Evolutionary conservation across 2,329 filamentous ascomycete species (phyloP), one percentile per base, ranked within the genome.

Genomic region (Fusarium algeriense): DNA sequence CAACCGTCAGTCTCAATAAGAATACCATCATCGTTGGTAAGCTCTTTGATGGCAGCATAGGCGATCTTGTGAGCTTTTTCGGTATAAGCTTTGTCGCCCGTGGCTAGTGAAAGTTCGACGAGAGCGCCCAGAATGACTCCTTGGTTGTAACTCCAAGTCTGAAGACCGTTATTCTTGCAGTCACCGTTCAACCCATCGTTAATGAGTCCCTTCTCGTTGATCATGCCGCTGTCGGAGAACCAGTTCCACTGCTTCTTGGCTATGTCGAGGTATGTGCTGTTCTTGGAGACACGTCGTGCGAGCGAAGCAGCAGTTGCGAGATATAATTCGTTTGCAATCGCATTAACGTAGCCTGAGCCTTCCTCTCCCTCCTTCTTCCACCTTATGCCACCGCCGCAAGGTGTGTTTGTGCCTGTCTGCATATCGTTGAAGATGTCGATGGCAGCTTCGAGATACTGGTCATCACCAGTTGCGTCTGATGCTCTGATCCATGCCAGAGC

Each of bases 301-400:
- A 90, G 80, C 54, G 86, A 81, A 49, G 87, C 85, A 19, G 86
- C 86, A 3, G 88, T 82, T 38, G 83, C 80, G 46, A 89, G 81
- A 75, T 88, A 88, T 35, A 89, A 82, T 78, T 90, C 88, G 78
- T 90, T 90, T 49, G 86, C 82, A 67, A 88, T 86, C 45, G 88
- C 85, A 63, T 85, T 86, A 72, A 89, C 86, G 67, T 85, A 85
- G 7, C 43, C 37, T 35, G 62, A 58, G 26, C 62, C 62, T 19
- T 65, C 62, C 45, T 81, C 79, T 54, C 80, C 75, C 11, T 84
- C 79, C 72, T 89, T 88, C 73, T 85, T 85, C 86, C 88, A 90
- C 78, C 84, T 88, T 44, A 90, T 83, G 20, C 86, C 83, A 19
- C 86, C 83, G 70, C 88, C 83, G 71, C 88, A 89, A 6, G 83